Evolutionary conservation across 352 stramenopile genomes (phyloP).

Genomic region (Phytopythium mirpurense): DNA sequence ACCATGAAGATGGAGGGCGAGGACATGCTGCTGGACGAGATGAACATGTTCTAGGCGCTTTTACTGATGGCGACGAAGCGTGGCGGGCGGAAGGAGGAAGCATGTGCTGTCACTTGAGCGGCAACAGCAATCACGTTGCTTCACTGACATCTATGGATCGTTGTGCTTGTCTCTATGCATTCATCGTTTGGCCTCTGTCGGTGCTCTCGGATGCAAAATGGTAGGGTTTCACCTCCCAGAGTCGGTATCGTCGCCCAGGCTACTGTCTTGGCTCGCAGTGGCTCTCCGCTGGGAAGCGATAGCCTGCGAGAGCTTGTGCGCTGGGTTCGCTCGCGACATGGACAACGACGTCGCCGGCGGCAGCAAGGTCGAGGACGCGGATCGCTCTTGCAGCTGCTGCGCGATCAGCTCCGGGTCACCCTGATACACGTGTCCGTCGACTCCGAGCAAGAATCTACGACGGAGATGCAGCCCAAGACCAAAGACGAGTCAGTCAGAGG

Average conservation of each 20-base stretch:
- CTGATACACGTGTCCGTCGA: conserved; percentile 83
- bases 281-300: conserved; percentile 10
- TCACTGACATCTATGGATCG: conserved; percentile 1
- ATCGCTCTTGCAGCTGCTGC: conserved; percentile 39
- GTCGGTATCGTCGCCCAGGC: background rate
- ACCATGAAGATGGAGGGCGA: conserved; percentile 83
- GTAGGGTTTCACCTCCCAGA: background rate
- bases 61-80: background rate
- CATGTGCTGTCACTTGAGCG: background rate
- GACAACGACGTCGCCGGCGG: conserved; percentile 2
- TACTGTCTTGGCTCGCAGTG: background rate
- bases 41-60: conserved; percentile 76
- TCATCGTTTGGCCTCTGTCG: background rate
- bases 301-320: conserved; percentile 42
- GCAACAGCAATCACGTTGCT: background rate
- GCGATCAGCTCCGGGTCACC: conserved; percentile 59
- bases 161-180: background rate
- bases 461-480: conserved; percentile 7
- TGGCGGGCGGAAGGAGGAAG: background rate
- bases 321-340: conserved; percentile 26
- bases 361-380: conserved; percentile 7
- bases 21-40: conserved; percentile 82
- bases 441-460: conserved; percentile 64
- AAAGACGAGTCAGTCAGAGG: conserved; percentile 5
- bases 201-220: background rate